Conservation (phyloP, 1,284 basidiomycete genomes). For the Rhodotorula sp. region DNA sequence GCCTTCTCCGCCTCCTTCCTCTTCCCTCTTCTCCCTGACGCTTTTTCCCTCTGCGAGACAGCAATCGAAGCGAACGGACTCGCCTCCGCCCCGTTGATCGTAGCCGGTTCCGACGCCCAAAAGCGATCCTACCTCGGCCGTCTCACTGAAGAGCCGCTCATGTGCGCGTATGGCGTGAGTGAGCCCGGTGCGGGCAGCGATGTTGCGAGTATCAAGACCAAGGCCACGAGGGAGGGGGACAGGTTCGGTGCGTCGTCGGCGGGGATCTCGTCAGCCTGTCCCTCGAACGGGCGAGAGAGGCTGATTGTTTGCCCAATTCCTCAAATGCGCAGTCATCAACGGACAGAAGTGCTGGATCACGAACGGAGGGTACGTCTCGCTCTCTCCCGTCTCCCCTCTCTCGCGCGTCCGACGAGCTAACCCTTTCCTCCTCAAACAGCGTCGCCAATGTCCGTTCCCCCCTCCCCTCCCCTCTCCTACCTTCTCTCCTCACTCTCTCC, state of each 20-base stretch:
- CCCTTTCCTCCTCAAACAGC: neutral
- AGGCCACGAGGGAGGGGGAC: slow-evolving; percentile 56
- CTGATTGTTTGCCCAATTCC: too few species aligned
- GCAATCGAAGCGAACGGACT: slow-evolving; percentile 55
- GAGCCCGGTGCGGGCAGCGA: slow-evolving; percentile 59
- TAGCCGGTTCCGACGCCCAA: slow-evolving; percentile 55
- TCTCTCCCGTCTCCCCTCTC: neutral
- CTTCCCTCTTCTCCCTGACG: neutral
- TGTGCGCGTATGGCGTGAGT: slow-evolving; percentile 56
- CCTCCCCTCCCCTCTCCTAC: neutral
- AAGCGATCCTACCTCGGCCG: slow-evolving; percentile 59
- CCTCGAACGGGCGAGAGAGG: too few species aligned
- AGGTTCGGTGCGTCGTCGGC: slow-evolving; percentile 48
- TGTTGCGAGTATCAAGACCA: slow-evolving; percentile 55
- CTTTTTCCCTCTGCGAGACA: neutral
- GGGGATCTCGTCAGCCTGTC: too few species aligned
- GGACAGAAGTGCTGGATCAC: slow-evolving; percentile 58
- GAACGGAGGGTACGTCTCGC: slow-evolving; percentile 16
- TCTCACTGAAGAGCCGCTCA: slow-evolving; percentile 59
- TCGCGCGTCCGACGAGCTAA: too few species aligned
- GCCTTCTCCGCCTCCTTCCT: neutral
- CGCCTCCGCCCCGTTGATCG: slow-evolving; percentile 57
- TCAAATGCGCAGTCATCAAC: slow-evolving; percentile 46
- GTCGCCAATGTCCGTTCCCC: slow-evolving; percentile 15
- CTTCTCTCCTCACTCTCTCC: neutral